Evolutionary conservation across 192 early-diverging fungal genomes (phyloP), one percentile per base, ranked within the genome.

Genomic region (Gryganskiella cystojenkinii): DNA sequence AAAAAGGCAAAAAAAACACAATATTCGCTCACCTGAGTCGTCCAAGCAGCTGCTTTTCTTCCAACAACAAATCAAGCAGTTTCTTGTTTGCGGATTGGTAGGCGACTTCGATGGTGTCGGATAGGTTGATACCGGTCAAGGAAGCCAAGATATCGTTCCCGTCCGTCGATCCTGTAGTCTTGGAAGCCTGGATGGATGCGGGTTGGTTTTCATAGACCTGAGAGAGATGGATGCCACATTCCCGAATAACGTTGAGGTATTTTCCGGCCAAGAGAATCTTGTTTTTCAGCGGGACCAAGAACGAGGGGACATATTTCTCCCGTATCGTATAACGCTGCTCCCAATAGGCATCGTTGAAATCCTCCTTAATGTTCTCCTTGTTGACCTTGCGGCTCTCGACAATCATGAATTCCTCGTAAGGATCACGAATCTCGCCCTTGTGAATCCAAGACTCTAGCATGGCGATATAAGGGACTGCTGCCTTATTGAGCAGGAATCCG

Each of bases 361-460:
- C 94, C n/a, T 90, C 89, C 47, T 86, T 86, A 9, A 93, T 70
- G 35, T 83, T 81, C 51, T 86, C 87, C 52, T 87, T 89, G 40
- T 71, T 83, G 15, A 87, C 84, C 14, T 85, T 86, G 54, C 83
- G 78, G 30, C 87, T 88, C 65, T 93, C 92, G 35, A 89, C 83
- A 33, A 99, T 87, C 92, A 99, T 95, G 72, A 98, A 99, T 71
- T 99, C 98, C 64, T 92, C 88, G 50, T 90, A 87, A 19, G 92
- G 88, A 71, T 98, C 95, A n/a, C 88, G 82, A 25, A 99, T 90
- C 74, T 95, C 91, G 28, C 98, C 98, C 17, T 83, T 85, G 65
- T 91, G 88, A 58, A 98, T 94, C 98, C 98, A 99, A 49, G 85
- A 85, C 31, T 90, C 80, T 25, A 99, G 84, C 79, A 96, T 97